phyloP scores from a whole-genome alignment of 2,329 filamentous ascomycete genomes.

The Diaporthe citri region DNA sequence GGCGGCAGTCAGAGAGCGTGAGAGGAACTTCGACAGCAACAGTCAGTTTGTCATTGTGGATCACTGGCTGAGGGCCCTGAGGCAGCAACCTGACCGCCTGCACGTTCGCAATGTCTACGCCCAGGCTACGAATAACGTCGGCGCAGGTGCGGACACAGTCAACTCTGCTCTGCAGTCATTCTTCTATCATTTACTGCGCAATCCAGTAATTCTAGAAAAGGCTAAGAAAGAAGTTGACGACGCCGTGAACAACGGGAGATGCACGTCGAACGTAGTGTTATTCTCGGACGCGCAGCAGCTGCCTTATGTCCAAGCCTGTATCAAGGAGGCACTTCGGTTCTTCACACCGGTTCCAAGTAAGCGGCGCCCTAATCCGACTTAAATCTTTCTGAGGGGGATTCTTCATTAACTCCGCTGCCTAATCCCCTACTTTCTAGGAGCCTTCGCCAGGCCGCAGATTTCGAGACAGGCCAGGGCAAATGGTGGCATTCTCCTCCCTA shows the following conservation, averaged over 20 bases:
- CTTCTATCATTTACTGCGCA: conserved; percentile 44
- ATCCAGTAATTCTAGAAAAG: conserved; percentile 38
- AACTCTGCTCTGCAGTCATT: conserved; percentile 44
- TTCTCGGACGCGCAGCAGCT: conserved; percentile 48
- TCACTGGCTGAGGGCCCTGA: conserved; percentile 45
- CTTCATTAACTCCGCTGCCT: neutral
- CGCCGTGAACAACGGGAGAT: conserved; percentile 44
- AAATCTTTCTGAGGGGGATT: neutral
- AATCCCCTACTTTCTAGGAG: too few relatives aligned
- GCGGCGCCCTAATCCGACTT: neutral
- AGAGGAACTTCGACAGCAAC: conserved; percentile 37
- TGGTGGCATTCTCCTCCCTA: neutral
- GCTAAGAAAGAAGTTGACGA: conserved; percentile 31
- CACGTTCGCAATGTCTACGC: conserved; percentile 43
- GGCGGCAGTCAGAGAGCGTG: conserved; percentile 40
- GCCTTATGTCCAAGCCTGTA: conserved; percentile 51
- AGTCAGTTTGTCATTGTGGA: conserved; percentile 43
- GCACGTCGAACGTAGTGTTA: conserved; percentile 40
- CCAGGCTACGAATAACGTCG: conserved; percentile 41
- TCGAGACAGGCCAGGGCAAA: neutral
- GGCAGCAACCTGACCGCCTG: conserved; percentile 42
- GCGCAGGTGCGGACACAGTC: conserved; percentile 45
- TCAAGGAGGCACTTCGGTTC: conserved; percentile 50
- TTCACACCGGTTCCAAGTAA: conserved; percentile 45
- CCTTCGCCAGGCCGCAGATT: neutral